These are phyloP conservation scores for Striga hermonthica DNA, from an alignment of 305 asterid genomes.

Conservation along the genomic window DNA sequence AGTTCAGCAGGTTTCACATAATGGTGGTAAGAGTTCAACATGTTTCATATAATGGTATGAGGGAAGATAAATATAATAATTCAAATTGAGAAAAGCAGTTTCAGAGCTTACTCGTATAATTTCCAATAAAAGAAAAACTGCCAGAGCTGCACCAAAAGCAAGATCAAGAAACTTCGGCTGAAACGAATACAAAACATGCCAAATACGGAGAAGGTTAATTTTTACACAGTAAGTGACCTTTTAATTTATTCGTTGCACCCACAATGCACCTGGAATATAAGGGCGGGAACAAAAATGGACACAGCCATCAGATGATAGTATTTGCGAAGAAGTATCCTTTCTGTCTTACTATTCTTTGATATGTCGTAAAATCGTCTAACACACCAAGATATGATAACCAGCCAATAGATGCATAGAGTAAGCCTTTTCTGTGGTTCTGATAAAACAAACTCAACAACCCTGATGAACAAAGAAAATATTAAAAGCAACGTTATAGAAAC, in stretches of 20 bases:
- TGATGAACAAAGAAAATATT: slow-evolving; percentile 34
- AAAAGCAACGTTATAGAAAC: slow-evolving; percentile 21
- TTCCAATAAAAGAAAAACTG: slow-evolving; percentile 78
- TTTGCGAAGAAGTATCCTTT: slow-evolving; percentile 95
- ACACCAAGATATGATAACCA: slow-evolving; percentile 62
- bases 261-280: slow-evolving; percentile 74
- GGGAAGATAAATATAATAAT: not conserved
- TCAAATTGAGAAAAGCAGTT: slow-evolving; percentile 7
- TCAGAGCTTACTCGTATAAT: slow-evolving; percentile 72
- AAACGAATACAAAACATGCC: slow-evolving; percentile 32
- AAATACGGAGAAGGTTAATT: slow-evolving; percentile 19
- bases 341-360: slow-evolving; percentile 78
- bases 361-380: slow-evolving; percentile 68
- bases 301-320: slow-evolving; percentile 97
- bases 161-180: slow-evolving; percentile 93
- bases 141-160: slow-evolving; percentile 96
- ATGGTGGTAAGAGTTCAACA: too few relatives aligned
- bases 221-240: slow-evolving; percentile 14
- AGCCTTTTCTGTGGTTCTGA: slow-evolving; percentile 79
- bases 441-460: slow-evolving; percentile 75
- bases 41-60: too few relatives aligned
- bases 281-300: slow-evolving; percentile 90
- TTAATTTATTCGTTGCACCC: slow-evolving; percentile 16
- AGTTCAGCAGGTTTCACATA: slow-evolving; percentile 6
- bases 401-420: slow-evolving; percentile 75